phyloP scores from a whole-genome alignment of 2,329 filamentous ascomycete genomes.

The Ophiostoma pallidulum region DNA sequence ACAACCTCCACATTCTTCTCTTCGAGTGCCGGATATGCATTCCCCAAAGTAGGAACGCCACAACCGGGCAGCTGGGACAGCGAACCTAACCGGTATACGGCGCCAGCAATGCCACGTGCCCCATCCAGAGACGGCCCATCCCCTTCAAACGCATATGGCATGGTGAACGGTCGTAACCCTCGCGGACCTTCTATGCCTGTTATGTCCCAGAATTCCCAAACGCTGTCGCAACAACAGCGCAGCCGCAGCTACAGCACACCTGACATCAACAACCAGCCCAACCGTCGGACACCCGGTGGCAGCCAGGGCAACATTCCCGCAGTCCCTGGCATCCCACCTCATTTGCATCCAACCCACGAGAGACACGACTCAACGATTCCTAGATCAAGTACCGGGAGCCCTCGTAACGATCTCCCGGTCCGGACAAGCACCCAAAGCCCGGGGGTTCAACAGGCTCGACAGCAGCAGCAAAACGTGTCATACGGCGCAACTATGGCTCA shows the following conservation, averaged over 20 bases:
- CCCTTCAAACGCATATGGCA: conserved; percentile 51
- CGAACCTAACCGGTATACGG: conserved; percentile 73
- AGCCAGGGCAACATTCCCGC: conserved; percentile 50
- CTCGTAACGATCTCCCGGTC: conserved; percentile 56
- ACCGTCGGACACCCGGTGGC: conserved; percentile 46
- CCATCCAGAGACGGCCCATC: conserved; percentile 69
- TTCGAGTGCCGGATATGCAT: conserved; percentile 45
- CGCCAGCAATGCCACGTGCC: conserved; percentile 73
- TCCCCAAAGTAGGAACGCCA: conserved; percentile 64
- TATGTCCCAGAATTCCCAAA: conserved; percentile 46
- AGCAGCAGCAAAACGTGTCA: conserved; percentile 36
- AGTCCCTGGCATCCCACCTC: conserved; percentile 67
- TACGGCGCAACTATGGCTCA: conserved; percentile 45
- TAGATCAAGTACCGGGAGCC: conserved; percentile 75
- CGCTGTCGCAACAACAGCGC: conserved; percentile 56
- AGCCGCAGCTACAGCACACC: conserved; percentile 91
- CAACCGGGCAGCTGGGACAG: conserved; percentile 51
- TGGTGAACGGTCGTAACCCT: conserved; percentile 50
- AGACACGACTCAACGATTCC: conserved; percentile 53
- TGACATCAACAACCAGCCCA: conserved; percentile 69
- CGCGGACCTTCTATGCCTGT: conserved; percentile 74
- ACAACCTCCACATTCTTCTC: conserved; percentile 64
- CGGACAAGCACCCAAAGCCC: conserved; percentile 64
- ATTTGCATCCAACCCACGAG: conserved; percentile 48
- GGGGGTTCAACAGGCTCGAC: conserved; percentile 52